Conservation (phyloP, 164 flowering plant species). For the Cinnamomum micranthum region DNA sequence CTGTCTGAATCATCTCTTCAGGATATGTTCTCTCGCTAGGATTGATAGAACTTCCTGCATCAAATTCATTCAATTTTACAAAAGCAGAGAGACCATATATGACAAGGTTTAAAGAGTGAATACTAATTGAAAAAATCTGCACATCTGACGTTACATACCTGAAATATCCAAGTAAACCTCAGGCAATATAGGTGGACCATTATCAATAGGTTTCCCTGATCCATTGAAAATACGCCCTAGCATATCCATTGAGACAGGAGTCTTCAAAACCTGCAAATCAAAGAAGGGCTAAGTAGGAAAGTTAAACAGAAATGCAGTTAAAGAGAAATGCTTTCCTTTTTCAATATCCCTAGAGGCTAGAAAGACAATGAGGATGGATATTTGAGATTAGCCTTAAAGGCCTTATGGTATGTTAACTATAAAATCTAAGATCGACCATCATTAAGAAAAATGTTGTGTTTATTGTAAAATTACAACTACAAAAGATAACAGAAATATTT, state of each 20-base stretch:
- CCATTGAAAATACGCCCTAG: conserved; percentile 99
- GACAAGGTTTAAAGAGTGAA: not conserved
- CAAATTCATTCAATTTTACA: not conserved
- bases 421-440: too few species aligned
- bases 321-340: not conserved
- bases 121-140: not conserved
- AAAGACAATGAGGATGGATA: not conserved
- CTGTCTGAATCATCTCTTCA: conserved; percentile 99
- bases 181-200: conserved; percentile 95
- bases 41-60: conserved; percentile 89
- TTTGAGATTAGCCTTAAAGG: not conserved
- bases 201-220: conserved; percentile 97
- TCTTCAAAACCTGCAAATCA: conserved; percentile 74
- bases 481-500: too few species aligned
- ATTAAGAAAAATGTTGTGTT: too few species aligned
- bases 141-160: conserved; percentile 35
- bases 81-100: not conserved
- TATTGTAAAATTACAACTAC: too few species aligned
- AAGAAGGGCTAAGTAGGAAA: not conserved
- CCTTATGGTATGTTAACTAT: too few species aligned
- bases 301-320: not conserved
- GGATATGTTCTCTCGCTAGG: conserved; percentile 99
- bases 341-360: not conserved
- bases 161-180: conserved; percentile 98
- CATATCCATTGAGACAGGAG: conserved; percentile 97